Conservation (phyloP, 2,329 filamentous ascomycete genomes). For the Venturia carpophila region DNA sequence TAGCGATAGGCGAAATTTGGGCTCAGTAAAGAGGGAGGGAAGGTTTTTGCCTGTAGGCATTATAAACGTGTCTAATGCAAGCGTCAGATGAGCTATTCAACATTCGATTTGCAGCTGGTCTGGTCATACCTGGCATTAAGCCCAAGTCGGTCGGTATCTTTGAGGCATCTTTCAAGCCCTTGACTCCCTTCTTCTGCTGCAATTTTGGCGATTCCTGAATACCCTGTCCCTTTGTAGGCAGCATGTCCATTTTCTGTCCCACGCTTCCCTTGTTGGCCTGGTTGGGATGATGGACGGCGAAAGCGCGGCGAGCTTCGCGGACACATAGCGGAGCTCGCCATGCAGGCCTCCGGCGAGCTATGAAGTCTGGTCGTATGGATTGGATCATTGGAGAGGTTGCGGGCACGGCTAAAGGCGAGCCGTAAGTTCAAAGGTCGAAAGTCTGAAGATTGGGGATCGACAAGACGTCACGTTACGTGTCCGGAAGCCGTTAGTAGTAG, state of each 20-base stretch:
- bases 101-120: not conserved
- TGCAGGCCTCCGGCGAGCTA: not conserved
- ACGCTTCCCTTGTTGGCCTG: not conserved
- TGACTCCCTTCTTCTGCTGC: constrained; percentile 9
- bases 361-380: not conserved
- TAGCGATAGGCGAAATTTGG: not conserved
- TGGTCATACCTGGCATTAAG: constrained; percentile 4
- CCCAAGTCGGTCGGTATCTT: constrained; percentile 8
- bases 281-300: constrained; percentile 3
- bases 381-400: not conserved
- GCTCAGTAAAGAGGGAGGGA: constrained; percentile 7
- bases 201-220: not conserved
- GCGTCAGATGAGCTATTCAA: not conserved
- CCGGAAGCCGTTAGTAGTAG: not conserved
- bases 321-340: constrained; percentile 9
- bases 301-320: constrained; percentile 8
- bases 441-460: not conserved
- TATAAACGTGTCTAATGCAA: constrained; percentile 6
- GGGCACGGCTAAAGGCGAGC: not conserved
- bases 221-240: not conserved
- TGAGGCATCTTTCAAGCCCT: not conserved
- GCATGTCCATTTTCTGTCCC: not conserved
- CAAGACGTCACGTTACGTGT: not conserved
- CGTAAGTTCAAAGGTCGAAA: not conserved
- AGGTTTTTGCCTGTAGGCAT: constrained; percentile 11